phyloP scores from a whole-genome alignment of 2,329 filamentous ascomycete species.

The Colletotrichum musicola region DNA sequence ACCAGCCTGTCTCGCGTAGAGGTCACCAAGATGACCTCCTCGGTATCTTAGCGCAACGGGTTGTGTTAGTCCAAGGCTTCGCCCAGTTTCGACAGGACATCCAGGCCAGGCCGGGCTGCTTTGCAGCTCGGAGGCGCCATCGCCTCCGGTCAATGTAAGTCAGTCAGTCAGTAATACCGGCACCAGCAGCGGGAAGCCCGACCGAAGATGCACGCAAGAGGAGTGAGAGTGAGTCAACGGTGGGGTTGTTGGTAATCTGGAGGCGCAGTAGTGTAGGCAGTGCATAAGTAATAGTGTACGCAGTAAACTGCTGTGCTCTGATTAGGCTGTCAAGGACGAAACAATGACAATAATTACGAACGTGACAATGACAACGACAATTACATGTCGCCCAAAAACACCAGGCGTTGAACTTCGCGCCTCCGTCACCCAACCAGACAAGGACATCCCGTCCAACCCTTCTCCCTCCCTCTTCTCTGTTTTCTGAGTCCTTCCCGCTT shows the following conservation, averaged over 20 bases:
- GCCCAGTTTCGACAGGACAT: constrained; percentile 31
- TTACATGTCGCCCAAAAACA: neutral
- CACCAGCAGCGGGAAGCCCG: constrained; percentile 19
- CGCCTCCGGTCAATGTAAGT: neutral
- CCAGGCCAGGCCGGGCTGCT: constrained; percentile 27
- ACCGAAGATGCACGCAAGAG: constrained; percentile 30
- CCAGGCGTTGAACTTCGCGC: neutral
- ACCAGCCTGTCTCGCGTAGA: neutral
- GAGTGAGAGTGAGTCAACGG: neutral
- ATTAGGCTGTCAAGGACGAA: neutral
- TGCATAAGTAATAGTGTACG: neutral
- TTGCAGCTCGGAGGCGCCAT: constrained; percentile 12
- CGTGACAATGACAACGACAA: constrained; percentile 1
- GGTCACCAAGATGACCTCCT: constrained; percentile 5
- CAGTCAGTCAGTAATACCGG: neutral
- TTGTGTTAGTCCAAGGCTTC: constrained; percentile 10
- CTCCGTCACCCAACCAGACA: constrained; percentile 7
- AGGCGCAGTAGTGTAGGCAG: no score
- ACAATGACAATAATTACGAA: neutral
- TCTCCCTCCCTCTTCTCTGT: neutral
- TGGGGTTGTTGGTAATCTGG: constrained; percentile 3
- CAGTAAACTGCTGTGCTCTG: neutral
- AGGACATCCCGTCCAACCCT: neutral
- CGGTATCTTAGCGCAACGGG: neutral
- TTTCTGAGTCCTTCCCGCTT: neutral